Conservation (phyloP, 2,329 filamentous ascomycete genomes). For the Graphilbum sp. region DNA sequence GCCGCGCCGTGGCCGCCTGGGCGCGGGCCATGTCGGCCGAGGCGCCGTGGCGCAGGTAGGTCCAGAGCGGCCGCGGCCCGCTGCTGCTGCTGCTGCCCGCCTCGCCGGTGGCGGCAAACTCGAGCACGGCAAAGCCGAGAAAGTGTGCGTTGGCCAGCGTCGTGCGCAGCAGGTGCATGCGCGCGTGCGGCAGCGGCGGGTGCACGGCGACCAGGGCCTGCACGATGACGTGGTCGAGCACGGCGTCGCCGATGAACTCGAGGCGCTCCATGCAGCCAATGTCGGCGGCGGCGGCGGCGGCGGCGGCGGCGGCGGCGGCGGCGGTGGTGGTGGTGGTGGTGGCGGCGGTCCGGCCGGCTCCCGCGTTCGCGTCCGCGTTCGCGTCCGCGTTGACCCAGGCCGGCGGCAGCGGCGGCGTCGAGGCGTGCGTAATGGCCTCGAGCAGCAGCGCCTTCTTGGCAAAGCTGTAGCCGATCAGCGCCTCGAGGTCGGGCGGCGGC, state of each 20-base stretch:
- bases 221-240: constrained; percentile 67
- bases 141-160: constrained; percentile 69
- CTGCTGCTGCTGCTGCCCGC: constrained; percentile 9
- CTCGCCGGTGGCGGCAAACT: constrained; percentile 18
- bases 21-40: constrained; percentile 26
- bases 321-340: no score
- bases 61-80: constrained; percentile 32
- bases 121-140: constrained; percentile 60
- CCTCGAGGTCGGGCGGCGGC: constrained; percentile 34
- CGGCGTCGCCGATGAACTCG: constrained; percentile 75
- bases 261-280: constrained; percentile 48
- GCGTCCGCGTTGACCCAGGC: no score
- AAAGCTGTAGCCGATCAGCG: constrained; percentile 57
- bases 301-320: no score
- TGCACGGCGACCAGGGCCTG: constrained; percentile 3
- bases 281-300: no score
- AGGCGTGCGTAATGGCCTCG: constrained; percentile 70
- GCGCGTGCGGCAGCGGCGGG: constrained; percentile 26
- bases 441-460: constrained; percentile 48
- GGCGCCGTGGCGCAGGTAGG: constrained; percentile 46
- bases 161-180: constrained; percentile 64
- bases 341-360: constrained; percentile 23
- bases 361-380: constrained; percentile 15
- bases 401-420: constrained; percentile 18
- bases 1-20: constrained; percentile 17